Evolutionary conservation across 2,329 filamentous ascomycete genomes (phyloP).

Genomic region (Penicillium sp.): DNA sequence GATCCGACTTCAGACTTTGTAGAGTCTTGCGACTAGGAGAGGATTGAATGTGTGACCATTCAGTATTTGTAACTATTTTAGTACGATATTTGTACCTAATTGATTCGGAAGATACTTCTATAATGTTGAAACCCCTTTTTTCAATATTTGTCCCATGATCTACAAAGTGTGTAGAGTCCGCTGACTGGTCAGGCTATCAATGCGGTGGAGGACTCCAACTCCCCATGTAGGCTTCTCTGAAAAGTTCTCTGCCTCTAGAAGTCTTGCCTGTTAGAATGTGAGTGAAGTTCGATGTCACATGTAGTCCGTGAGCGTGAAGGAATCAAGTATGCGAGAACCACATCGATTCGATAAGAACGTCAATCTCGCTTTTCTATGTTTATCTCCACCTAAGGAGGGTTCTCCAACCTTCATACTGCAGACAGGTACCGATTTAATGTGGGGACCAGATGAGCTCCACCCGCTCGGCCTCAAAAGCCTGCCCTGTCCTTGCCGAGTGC

Average conservation of each 20-base stretch:
- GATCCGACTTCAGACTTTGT: neutral
- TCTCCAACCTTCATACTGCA: neutral
- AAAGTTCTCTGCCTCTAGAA: neutral
- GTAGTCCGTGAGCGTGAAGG: neutral
- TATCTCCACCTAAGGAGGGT: neutral
- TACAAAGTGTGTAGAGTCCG: neutral
- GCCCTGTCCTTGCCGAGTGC: neutral
- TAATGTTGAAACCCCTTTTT: no score
- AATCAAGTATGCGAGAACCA: neutral
- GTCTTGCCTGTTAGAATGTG: neutral
- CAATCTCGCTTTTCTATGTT: neutral
- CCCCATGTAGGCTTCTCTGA: neutral
- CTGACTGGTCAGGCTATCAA: neutral
- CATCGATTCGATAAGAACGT: neutral
- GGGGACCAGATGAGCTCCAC: neutral
- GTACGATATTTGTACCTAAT: slow-evolving; percentile 2
- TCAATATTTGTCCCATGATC: no score
- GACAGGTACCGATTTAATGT: neutral
- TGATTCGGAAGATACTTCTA: neutral
- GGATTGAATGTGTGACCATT: neutral
- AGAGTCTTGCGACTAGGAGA: neutral
- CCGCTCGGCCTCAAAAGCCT: neutral
- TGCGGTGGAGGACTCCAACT: neutral
- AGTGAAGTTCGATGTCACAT: neutral
- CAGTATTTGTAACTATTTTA: neutral